A percentile compares a stretch with the other conserved stretches of the same genome.
Evolutionary conservation across 768 basidiomycete species (phyloP).

Genomic region (Cystobasidium onofrii): DNA sequence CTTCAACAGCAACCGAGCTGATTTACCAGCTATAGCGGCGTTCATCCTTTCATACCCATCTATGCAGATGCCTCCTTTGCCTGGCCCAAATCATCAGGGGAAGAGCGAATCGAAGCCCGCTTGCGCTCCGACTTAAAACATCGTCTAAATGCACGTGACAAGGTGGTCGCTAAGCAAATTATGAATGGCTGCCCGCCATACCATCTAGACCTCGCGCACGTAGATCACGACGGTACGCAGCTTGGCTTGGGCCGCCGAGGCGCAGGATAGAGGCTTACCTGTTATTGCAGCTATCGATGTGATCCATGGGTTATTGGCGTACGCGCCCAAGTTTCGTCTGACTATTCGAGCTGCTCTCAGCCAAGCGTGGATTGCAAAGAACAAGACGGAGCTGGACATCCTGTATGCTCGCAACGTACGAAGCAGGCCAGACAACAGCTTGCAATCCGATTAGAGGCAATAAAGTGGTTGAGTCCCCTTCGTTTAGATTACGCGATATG

Average conservation of each 20-base stretch:
- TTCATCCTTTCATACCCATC: neutral
- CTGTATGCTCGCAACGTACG: neutral
- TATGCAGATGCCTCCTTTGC: too few relatives aligned
- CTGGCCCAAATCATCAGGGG: constrained; percentile 1
- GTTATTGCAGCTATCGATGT: neutral
- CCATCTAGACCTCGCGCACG: neutral
- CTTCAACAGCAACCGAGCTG: neutral
- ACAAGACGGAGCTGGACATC: neutral
- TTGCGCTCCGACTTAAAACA: neutral
- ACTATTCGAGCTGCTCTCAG: neutral
- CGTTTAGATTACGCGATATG: neutral
- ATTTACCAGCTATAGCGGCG: neutral
- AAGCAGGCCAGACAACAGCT: too few relatives aligned
- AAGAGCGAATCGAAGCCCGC: neutral
- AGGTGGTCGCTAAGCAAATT: neutral
- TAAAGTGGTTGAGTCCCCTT: neutral
- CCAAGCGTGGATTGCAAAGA: neutral
- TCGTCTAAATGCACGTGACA: neutral
- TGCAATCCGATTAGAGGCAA: too few relatives aligned
- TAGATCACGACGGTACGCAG: neutral
- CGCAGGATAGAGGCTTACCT: too few relatives aligned
- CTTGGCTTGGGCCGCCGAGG: too few relatives aligned
- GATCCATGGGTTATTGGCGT: neutral
- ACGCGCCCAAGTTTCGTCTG: neutral
- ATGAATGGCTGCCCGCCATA: constrained; percentile 5